phyloP scores from a whole-genome alignment of 2,329 filamentous ascomycete genomes.

The Bipolaris cookei region DNA sequence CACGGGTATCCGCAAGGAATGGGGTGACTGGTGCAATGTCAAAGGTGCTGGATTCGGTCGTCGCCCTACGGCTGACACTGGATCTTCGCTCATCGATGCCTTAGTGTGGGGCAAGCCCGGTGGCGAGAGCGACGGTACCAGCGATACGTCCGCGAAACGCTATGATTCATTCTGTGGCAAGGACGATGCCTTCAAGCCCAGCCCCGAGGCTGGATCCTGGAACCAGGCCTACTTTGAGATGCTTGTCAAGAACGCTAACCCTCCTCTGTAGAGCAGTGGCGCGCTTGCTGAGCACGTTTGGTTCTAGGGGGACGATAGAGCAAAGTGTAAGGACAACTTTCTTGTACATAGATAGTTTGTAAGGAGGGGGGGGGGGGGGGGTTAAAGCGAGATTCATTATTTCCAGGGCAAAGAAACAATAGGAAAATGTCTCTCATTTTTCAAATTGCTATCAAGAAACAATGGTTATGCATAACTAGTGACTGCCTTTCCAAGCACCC shows the following conservation, averaged over 20 bases:
- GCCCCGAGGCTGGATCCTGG: slow-evolving; percentile 73
- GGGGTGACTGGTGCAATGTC: slow-evolving; percentile 74
- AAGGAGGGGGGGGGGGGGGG: too few relatives aligned
- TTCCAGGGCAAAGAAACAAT: too few relatives aligned
- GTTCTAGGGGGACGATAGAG: too few relatives aligned
- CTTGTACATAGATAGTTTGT: too few relatives aligned
- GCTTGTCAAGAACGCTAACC: slow-evolving; percentile 48
- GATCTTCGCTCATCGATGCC: slow-evolving; percentile 64
- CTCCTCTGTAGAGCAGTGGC: slow-evolving; percentile 36
- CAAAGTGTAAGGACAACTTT: too few relatives aligned
- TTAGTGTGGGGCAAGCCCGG: slow-evolving; percentile 77
- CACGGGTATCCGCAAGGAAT: slow-evolving; percentile 55
- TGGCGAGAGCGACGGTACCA: slow-evolving; percentile 60
- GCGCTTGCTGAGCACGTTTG: too few relatives aligned
- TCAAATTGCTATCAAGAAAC: too few relatives aligned
- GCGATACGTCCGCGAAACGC: slow-evolving; percentile 51
- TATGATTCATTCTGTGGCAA: slow-evolving; percentile 65
- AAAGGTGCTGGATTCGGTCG: slow-evolving; percentile 68
- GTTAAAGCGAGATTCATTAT: too few relatives aligned
- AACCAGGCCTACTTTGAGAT: slow-evolving; percentile 59
- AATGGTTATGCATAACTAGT: too few relatives aligned
- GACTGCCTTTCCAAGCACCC: too few relatives aligned
- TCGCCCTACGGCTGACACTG: slow-evolving; percentile 66
- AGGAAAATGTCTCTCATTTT: too few relatives aligned
- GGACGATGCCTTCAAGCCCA: slow-evolving; percentile 63